A percentile compares a stretch with the other conserved stretches of the same genome.
Evolutionary conservation across 2,329 filamentous ascomycete species (phyloP).

Genomic region (Trichoderma atrobrunneum): DNA sequence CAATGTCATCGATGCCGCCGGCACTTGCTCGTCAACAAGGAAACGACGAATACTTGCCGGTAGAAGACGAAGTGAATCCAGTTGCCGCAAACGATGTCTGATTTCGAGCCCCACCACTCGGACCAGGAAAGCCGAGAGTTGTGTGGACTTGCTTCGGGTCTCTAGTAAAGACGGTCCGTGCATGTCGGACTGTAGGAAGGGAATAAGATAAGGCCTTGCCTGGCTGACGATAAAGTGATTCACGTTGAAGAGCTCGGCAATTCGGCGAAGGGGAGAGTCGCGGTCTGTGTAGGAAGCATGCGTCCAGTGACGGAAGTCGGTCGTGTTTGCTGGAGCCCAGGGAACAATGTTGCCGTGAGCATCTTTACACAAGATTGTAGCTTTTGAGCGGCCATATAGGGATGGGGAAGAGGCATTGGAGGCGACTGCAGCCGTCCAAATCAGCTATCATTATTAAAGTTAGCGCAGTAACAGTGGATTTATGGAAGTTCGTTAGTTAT

Average conservation of each 20-base stretch:
- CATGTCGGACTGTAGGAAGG: slow-evolving; percentile 78
- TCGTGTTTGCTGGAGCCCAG: slow-evolving; percentile 64
- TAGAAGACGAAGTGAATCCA: slow-evolving; percentile 73
- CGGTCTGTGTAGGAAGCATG: slow-evolving; percentile 63
- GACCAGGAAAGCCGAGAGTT: slow-evolving; percentile 56
- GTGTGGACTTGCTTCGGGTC: slow-evolving; percentile 57
- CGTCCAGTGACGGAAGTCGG: slow-evolving; percentile 66
- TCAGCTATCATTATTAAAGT: slow-evolving; percentile 52
- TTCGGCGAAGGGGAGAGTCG: slow-evolving; percentile 63
- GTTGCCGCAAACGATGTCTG: slow-evolving; percentile 74
- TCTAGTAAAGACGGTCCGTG: slow-evolving; percentile 67
- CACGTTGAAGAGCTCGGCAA: slow-evolving; percentile 83
- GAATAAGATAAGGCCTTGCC: slow-evolving; percentile 83
- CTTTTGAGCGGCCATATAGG: slow-evolving; percentile 62
- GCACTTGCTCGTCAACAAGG: slow-evolving; percentile 77
- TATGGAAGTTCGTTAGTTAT: not conserved
- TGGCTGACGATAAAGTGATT: slow-evolving; percentile 96
- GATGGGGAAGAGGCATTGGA: slow-evolving; percentile 67
- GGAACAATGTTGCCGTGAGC: slow-evolving; percentile 68
- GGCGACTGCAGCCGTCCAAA: slow-evolving; percentile 75
- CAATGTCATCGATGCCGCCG: slow-evolving; percentile 73
- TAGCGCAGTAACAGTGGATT: not conserved
- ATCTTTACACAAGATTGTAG: slow-evolving; percentile 73
- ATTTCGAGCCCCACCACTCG: slow-evolving; percentile 73
- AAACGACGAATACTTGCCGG: slow-evolving; percentile 69